phyloP scores from a whole-genome alignment of 2,329 filamentous ascomycete species.

The Colletotrichum liaoningense region DNA sequence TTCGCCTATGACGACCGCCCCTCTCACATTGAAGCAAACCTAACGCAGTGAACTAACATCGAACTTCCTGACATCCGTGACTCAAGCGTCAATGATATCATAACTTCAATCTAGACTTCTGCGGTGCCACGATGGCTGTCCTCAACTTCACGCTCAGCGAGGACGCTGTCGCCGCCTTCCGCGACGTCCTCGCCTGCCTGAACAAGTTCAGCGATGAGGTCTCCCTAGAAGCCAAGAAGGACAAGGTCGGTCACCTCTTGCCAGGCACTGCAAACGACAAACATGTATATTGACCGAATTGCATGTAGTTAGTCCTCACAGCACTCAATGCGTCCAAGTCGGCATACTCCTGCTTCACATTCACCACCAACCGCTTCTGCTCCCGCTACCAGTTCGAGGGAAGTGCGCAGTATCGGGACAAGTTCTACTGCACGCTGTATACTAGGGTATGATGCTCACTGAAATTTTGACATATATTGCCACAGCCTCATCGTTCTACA shows the following conservation, averaged over 20 bases:
- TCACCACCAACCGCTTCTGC: slow-evolving; percentile 77
- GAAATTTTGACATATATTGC: neutral
- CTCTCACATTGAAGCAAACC: neutral
- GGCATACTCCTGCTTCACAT: slow-evolving; percentile 79
- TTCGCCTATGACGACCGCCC: neutral
- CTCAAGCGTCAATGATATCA: slow-evolving; percentile 55
- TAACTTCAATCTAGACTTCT: neutral
- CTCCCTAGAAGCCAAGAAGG: slow-evolving; percentile 76
- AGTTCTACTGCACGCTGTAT: slow-evolving; percentile 81
- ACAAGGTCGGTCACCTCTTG: slow-evolving; percentile 61
- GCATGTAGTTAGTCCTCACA: slow-evolving; percentile 73
- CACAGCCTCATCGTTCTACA: slow-evolving; percentile 41
- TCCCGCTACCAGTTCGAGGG: slow-evolving; percentile 76
- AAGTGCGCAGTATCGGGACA: slow-evolving; percentile 60
- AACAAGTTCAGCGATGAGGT: slow-evolving; percentile 85
- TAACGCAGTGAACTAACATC: neutral
- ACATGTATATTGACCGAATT: neutral
- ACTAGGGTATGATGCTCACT: slow-evolving; percentile 65
- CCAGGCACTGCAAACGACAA: neutral
- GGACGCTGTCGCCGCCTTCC: slow-evolving; percentile 76
- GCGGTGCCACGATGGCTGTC: slow-evolving; percentile 61
- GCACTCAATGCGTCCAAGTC: slow-evolving; percentile 85
- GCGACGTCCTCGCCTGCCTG: slow-evolving; percentile 80
- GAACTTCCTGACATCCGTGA: slow-evolving; percentile 43
- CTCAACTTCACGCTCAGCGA: slow-evolving; percentile 80